Percentiles rank a stretch among this genome's conserved stretches.
Evolutionary conservation across 2,329 filamentous ascomycete species (phyloP).

Genomic region (Ascochyta rabiei): DNA sequence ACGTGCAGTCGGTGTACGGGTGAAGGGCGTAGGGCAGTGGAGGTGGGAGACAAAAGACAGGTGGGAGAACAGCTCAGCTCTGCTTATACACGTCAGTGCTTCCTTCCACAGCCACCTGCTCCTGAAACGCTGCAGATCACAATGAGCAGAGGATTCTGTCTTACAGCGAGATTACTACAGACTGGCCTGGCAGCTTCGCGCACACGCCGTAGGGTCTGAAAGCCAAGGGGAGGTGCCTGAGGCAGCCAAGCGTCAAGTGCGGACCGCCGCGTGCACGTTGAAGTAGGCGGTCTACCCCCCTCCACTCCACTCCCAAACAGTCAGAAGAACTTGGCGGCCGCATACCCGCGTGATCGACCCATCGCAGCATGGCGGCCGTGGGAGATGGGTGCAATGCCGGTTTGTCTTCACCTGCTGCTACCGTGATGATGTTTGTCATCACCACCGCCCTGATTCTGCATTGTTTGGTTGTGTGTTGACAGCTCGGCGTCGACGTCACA

Average conservation of each 20-base stretch:
- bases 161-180: not conserved
- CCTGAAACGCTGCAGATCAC: not conserved
- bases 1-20: not conserved
- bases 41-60: not conserved
- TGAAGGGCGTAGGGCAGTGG: not conserved
- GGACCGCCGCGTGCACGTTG: constrained; percentile 24
- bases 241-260: constrained; percentile 18
- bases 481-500: constrained; percentile 12
- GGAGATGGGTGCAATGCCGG: not conserved
- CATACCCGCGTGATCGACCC: constrained; percentile 28
- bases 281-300: constrained; percentile 17
- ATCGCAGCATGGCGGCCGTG: constrained; percentile 17
- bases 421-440: not conserved
- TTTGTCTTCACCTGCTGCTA: not conserved
- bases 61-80: constrained; percentile 26
- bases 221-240: constrained; percentile 6
- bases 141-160: not conserved
- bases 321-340: constrained; percentile 32
- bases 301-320: constrained; percentile 4
- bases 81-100: constrained; percentile 20
- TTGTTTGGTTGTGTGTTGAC: constrained; percentile 6
- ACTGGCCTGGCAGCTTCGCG: not conserved
- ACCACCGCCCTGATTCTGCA: not conserved
- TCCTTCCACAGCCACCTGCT: not conserved
- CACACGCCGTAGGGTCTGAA: constrained; percentile 3